A percentile compares a stretch with the other conserved stretches of the same genome.
Evolutionary conservation across 2,329 filamentous ascomycete genomes (phyloP).

Genomic region (Aspergillus sergii): DNA sequence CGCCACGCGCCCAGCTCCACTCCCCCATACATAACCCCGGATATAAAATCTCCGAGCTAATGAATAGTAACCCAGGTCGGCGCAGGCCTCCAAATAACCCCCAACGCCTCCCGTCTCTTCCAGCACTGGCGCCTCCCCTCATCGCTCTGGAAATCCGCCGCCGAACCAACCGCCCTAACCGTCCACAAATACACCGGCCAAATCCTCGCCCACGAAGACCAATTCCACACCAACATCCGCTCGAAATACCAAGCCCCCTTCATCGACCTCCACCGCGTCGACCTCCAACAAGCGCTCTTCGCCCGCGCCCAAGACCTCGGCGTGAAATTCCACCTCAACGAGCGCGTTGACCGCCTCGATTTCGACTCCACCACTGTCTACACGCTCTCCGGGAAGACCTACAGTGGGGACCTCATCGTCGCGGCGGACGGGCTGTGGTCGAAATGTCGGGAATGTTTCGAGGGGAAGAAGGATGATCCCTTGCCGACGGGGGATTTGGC

Average conservation of each 20-base stretch:
- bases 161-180: slow-evolving; percentile 35
- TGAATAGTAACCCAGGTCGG: slow-evolving; percentile 45
- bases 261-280: slow-evolving; percentile 63
- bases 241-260: slow-evolving; percentile 61
- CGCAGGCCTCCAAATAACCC: slow-evolving; percentile 65
- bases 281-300: slow-evolving; percentile 59
- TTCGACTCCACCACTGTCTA: slow-evolving; percentile 32
- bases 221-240: slow-evolving; percentile 58
- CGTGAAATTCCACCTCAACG: slow-evolving; percentile 53
- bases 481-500: slow-evolving; percentile 66
- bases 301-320: slow-evolving; percentile 57
- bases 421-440: slow-evolving; percentile 69
- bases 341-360: slow-evolving; percentile 50
- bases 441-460: slow-evolving; percentile 53
- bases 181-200: slow-evolving; percentile 39
- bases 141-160: slow-evolving; percentile 31
- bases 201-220: slow-evolving; percentile 48
- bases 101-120: slow-evolving; percentile 36
- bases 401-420: slow-evolving; percentile 60
- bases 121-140: slow-evolving; percentile 30
- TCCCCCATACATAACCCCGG: not conserved
- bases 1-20: not conserved
- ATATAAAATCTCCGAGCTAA: not conserved
- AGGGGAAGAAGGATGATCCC: slow-evolving; percentile 52
- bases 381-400: slow-evolving; percentile 45